These are phyloP conservation scores for Citropsis articulata DNA, from an alignment of 345 rosid genomes.

Conservation along the genomic window DNA sequence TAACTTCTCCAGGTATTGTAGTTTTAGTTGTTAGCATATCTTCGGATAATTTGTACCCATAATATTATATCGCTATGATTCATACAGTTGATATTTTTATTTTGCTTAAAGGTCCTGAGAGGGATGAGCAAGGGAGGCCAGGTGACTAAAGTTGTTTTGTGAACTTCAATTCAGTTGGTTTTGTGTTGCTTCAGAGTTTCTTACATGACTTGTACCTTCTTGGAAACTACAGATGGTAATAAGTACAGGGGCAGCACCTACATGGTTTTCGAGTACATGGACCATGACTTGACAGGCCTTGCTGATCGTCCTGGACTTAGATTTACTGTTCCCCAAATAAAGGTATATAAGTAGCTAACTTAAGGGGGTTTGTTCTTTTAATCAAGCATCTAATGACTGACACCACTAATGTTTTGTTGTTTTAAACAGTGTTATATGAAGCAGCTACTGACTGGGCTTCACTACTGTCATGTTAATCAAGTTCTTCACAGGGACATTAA, in stretches of 20 bases:
- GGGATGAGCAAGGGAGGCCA: slow-evolving; percentile 86
- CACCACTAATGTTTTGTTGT: not conserved
- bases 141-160: slow-evolving; percentile 41
- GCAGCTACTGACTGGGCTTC: slow-evolving; percentile 95
- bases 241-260: slow-evolving; percentile 95
- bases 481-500: slow-evolving; percentile 98
- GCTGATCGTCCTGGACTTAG: slow-evolving; percentile 96
- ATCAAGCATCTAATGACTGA: not conserved
- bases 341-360: slow-evolving; percentile 40
- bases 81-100: not conserved
- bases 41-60: not conserved
- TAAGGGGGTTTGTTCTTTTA: not conserved
- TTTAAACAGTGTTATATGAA: slow-evolving; percentile 80
- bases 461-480: slow-evolving; percentile 93
- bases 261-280: slow-evolving; percentile 99
- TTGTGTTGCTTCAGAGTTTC: not conserved
- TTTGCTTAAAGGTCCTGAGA: slow-evolving; percentile 64
- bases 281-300: slow-evolving; percentile 95
- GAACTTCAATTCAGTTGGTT: not conserved
- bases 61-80: not conserved
- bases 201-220: slow-evolving; percentile 4
- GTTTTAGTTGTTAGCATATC: slow-evolving; percentile 1
- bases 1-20: slow-evolving; percentile 43
- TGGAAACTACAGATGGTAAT: slow-evolving; percentile 61
- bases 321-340: slow-evolving; percentile 89